Evolutionary conservation across 106 monocot species (phyloP), one percentile per base, ranked within the genome.

Genomic region (Posidonia australis): DNA sequence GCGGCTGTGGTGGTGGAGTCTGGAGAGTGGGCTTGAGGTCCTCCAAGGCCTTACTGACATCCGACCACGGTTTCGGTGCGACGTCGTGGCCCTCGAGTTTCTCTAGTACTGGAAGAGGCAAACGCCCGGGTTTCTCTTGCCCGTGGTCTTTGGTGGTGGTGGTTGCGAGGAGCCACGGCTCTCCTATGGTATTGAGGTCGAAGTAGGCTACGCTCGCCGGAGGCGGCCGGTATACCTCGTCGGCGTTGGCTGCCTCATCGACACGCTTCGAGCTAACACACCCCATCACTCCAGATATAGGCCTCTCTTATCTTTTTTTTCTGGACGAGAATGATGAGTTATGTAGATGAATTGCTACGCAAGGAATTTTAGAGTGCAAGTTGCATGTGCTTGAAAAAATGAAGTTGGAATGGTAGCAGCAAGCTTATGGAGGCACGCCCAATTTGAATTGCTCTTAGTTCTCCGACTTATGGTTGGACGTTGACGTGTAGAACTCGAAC

Each of bases 21-120:
- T 66, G 46, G 58, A 83, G 67, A 17, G 81, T 29, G 24, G 84
- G 89, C 48, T 89, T 89, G 71, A 89, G 77, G 65, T 85, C 90
- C 30, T 98, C 78, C 49, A 98, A 58, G 23, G 77, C 90, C 61
- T 87, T 87, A 77, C 90, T 98, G 28, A 98, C 81, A 62, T 98
- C 90, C 28, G 82, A 87, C 96, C 96, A 98, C 13, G 96, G 79
- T 12, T 86, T 53, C 1, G 96, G 96, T 18, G 80, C 73, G n/a
- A 68, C 52, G 41, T 89, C 84, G 54, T 41, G 72, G n/a, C 76
- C 63, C 13, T 98, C 90, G 49, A 98, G 75, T 77, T 83, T 98
- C 49, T 87, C 82, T 13, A 98, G 81, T 7, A 98, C 31, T 0
- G 82, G 72, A 23, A 84, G 80, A 0, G 80, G 58, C 9, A 89